Evolutionary conservation across 2,329 filamentous ascomycete species (phyloP), one percentile per base, ranked within the genome.

Genomic region (Thelonectria rubi): DNA sequence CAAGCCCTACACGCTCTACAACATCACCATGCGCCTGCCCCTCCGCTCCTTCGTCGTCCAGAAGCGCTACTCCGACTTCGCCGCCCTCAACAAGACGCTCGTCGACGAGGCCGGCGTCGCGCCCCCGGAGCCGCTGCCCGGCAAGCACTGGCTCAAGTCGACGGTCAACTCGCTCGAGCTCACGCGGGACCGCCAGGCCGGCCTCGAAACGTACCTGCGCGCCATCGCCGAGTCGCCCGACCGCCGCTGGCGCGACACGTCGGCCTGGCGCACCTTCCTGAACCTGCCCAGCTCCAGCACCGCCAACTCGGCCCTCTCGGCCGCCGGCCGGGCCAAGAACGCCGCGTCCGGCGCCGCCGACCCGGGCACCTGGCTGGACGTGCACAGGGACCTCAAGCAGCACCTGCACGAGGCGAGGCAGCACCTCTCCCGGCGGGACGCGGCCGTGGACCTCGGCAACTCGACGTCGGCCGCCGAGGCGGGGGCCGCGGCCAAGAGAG

Each of bases 61-160:
- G 72, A 94, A 94, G 77, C 90, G 92, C 70, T 96, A 94, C 81
- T 92, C 89, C 55, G 92, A 95, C 74, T 95, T 95, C 73, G 80
- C 81, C 57, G 75, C 82, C 48, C 86, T 96, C 15, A 87, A 95
- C 78, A 76, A 80, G 30, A 78, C 84, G 4, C 83, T 96, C 9
- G 81, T 82, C 18, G 79, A 83, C 42, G 80, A 87, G 51, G 84
- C 89, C 58, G 87, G 88, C 69, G 73, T 80, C 20, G 76, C 90
- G 18, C 91, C 92, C 8, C 92, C 92, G 0, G 80, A 81, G 1
- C 79, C 89, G 0, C 81, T 94, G 2, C 92, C 92, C 0, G 80
- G 79, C 14, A 95, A 95, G 74, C 88, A 88, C 48, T 95, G 91
- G 91, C 86, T 94, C 73, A 86, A 89, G 62, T 88, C 87, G 10